phyloP scores from a whole-genome alignment of 768 basidiomycete genomes.

The Podaxis sp. region DNA sequence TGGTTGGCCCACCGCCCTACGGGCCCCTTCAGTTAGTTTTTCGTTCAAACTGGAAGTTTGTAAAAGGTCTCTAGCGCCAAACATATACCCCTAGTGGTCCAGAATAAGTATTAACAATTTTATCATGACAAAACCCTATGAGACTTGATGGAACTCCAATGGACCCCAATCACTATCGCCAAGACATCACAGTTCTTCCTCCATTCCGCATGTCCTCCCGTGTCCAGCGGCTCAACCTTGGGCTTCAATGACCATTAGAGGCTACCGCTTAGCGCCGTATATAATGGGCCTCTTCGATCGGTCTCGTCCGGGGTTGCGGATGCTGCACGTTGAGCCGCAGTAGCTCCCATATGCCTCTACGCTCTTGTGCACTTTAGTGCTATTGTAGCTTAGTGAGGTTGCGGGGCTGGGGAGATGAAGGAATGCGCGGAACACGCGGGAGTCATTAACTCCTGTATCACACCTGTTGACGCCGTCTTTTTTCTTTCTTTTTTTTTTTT shows the following conservation, averaged over 20 bases:
- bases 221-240: background rate
- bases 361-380: slow-evolving; percentile 58
- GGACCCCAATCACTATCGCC: background rate
- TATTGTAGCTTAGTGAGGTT: slow-evolving; percentile 72
- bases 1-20: too few species aligned
- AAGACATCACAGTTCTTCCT: background rate
- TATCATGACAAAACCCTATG: background rate
- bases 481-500: background rate
- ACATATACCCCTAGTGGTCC: background rate
- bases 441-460: slow-evolving; percentile 41
- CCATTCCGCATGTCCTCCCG: background rate
- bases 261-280: background rate
- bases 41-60: too few species aligned
- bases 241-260: background rate
- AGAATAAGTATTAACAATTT: background rate
- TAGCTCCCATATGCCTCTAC: slow-evolving; percentile 66
- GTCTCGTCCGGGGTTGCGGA: slow-evolving; percentile 71
- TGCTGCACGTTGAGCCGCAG: slow-evolving; percentile 80
- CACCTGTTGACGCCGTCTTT: background rate
- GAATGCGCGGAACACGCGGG: slow-evolving; percentile 78
- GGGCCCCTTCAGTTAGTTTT: too few species aligned
- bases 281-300: slow-evolving; percentile 51
- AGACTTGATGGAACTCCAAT: background rate
- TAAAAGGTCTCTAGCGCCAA: too few species aligned
- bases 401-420: slow-evolving; percentile 68